These are phyloP conservation scores for Candida anutae DNA, from an alignment of 1,139 yeast genomes.

Conservation along the genomic window DNA sequence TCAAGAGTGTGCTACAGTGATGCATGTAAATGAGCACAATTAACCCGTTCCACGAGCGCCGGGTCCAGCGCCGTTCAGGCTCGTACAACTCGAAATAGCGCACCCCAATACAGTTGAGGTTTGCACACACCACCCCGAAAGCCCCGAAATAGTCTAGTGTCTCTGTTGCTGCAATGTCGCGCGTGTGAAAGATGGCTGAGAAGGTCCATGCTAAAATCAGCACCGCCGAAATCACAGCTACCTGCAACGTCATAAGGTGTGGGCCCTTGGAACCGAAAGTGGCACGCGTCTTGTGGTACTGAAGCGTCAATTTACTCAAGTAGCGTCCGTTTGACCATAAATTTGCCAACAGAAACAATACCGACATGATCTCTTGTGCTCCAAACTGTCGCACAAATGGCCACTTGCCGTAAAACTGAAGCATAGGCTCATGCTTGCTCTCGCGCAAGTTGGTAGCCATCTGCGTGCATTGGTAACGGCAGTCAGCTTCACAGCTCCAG, in stretches of 20 bases:
- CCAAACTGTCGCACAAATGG: conserved; percentile 34
- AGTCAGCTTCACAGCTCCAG: conserved; percentile 36
- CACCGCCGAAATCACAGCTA: conserved; percentile 19
- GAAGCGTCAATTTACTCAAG: conserved; percentile 19
- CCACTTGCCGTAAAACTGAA: conserved; percentile 43
- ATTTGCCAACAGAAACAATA: conserved; percentile 31
- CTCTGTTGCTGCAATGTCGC: conserved; percentile 34
- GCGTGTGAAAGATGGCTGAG: conserved; percentile 32
- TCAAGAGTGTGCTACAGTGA: conserved; percentile 23
- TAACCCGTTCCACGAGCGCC: neutral
- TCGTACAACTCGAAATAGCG: conserved; percentile 24
- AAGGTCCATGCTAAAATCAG: conserved; percentile 33
- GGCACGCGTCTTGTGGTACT: conserved; percentile 12
- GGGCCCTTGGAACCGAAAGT: conserved; percentile 5
- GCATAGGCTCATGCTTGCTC: conserved; percentile 16
- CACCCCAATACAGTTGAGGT: conserved; percentile 28
- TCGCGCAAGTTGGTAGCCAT: conserved; percentile 21
- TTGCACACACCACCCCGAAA: conserved; percentile 29
- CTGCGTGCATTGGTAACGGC: conserved; percentile 38
- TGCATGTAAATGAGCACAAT: conserved; percentile 13
- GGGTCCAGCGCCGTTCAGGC: conserved; percentile 2
- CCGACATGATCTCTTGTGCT: conserved; percentile 31
- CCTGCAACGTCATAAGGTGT: conserved; percentile 25
- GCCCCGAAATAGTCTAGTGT: conserved; percentile 41
- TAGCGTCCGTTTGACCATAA: conserved; percentile 28